Conservation (phyloP, 768 basidiomycete species). For the Psilocybe tampanensis region DNA sequence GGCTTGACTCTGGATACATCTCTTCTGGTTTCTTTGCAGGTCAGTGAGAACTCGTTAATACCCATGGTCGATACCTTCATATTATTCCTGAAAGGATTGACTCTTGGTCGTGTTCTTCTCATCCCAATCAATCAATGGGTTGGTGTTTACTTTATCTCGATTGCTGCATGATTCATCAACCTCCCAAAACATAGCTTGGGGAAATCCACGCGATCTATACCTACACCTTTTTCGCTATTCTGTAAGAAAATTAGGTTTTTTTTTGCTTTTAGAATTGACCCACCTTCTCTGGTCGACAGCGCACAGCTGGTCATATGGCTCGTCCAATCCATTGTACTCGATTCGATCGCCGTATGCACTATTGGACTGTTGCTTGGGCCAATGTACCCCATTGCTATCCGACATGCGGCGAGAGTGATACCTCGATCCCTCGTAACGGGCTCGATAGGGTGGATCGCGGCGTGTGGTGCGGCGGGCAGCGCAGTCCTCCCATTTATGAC, state of each 20-base stretch:
- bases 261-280: not conserved
- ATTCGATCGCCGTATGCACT: conserved; percentile 60
- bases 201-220: conserved; percentile 54
- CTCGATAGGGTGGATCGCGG: conserved; percentile 66
- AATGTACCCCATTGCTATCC: conserved; percentile 73
- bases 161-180: too few relatives aligned
- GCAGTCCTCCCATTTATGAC: conserved; percentile 72
- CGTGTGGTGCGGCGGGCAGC: conserved; percentile 66
- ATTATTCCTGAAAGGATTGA: conserved; percentile 43
- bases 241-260: conserved; percentile 30
- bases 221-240: conserved; percentile 51
- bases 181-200: conserved; percentile 48
- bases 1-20: conserved; percentile 48
- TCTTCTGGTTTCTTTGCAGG: conserved; percentile 54
- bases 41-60: conserved; percentile 12
- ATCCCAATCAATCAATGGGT: conserved; percentile 50
- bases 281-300: not conserved
- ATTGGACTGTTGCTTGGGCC: conserved; percentile 71
- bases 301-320: conserved; percentile 28
- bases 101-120: conserved; percentile 52
- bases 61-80: not conserved
- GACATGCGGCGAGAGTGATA: conserved; percentile 62
- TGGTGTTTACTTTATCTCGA: not conserved
- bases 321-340: conserved; percentile 43
- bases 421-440: conserved; percentile 68